Evolutionary conservation across 2,329 filamentous ascomycete genomes (phyloP).

Genomic region (Pseudocercospora fuligena): DNA sequence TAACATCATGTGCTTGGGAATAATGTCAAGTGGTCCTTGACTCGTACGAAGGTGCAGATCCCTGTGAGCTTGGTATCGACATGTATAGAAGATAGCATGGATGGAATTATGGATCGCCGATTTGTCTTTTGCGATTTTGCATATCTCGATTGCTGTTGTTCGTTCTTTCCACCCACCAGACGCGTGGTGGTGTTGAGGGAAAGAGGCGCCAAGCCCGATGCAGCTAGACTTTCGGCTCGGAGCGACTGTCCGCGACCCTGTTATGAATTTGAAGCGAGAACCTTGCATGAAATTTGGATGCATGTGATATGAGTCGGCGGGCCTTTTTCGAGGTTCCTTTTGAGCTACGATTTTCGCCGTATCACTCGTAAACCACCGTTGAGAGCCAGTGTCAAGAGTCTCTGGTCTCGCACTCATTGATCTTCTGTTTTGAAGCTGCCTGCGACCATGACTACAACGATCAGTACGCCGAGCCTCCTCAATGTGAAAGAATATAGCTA

Average conservation of each 20-base stretch:
- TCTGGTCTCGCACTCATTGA: background rate
- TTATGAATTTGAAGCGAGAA: background rate
- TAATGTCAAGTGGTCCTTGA: no score
- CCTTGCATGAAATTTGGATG: conserved; percentile 8
- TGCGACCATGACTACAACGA: conserved; percentile 29
- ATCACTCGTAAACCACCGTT: background rate
- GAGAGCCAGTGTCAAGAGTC: background rate
- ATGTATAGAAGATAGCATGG: no score
- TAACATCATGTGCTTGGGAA: no score
- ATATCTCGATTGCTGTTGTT: background rate
- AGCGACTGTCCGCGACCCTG: background rate
- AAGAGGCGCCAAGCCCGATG: background rate
- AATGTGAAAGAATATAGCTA: conserved; percentile 12
- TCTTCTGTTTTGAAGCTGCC: background rate
- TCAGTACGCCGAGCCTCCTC: conserved; percentile 22
- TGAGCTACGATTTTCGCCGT: background rate
- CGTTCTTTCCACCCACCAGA: background rate
- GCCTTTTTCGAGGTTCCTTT: background rate
- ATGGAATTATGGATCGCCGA: no score
- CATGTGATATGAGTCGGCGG: background rate
- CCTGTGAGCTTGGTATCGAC: no score
- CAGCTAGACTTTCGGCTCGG: background rate
- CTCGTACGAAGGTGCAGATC: no score
- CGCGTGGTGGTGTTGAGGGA: background rate
- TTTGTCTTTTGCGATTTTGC: no score